Base-by-base conservation (phyloP, 441 rosid species). In the Biscutella laevigata region DNA sequence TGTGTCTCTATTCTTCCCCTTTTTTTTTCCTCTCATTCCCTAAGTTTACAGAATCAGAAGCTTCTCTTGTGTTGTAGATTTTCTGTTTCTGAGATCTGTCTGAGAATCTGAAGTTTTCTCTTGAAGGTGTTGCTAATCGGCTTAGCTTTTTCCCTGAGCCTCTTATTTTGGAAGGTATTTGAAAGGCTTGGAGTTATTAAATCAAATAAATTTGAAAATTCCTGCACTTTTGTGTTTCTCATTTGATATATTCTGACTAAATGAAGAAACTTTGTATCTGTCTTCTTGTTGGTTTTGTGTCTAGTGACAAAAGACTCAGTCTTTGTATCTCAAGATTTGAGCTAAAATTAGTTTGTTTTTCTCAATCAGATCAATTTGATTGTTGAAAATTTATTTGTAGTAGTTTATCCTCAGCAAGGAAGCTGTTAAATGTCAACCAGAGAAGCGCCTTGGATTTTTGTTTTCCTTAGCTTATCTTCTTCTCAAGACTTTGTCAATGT, bases 41-140 rank as follows among this genome's bases (percentile, higher is more conserved):
- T 48, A 41, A 43, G 44, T 60, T 54, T 12, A 14, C 14, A 42
- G 34, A 36, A 21, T 40, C 66, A 25, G 25, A 29, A 41, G 15
- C 37, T 15, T 59, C 25, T 41, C 56, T 40, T 68, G 36, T 51
- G 9, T 12, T 19, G 34, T 24, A 8, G 20, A 9, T n/a, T 36
- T 29, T 24, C 17, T 22, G 19, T 37, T 26, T 13, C 41, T 43
- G 61, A 56, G 77, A 59, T 69, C 73, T 64, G 58, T 58, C 70
- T 46, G 36, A 3, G 32, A 49, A 12, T 38, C 27, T 14, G 38
- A 30, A 61, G 67, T 51, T 15, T 51, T 33, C 49, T 30, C 16
- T 46, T 43, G 1, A 28, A 62, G 49, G 5, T 5, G 34, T 3
- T 36, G 4, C 14, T 37, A 3, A 12, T 20, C 3, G 11, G 35